These are phyloP conservation scores for Pythium guiyangense DNA, from an alignment of 352 stramenopile species.

Conservation along the genomic window DNA sequence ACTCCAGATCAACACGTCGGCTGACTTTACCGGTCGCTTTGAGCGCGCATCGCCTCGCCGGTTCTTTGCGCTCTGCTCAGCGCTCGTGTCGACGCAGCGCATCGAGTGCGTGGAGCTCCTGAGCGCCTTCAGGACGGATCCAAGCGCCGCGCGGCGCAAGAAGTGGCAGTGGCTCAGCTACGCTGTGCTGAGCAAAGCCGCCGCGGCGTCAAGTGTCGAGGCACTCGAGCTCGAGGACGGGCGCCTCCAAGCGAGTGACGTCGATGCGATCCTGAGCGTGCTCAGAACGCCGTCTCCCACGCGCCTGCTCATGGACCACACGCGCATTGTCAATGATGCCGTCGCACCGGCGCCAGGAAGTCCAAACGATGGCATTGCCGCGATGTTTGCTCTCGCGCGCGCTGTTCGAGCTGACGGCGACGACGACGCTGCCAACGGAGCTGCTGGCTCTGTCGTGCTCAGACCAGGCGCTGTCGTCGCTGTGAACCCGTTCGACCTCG, in stretches of 20 bases:
- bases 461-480: neutral
- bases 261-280: slow-evolving; percentile 2
- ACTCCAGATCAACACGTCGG: neutral
- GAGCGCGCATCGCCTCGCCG: neutral
- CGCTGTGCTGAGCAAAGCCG: neutral
- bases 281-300: neutral
- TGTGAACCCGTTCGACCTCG: neutral
- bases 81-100: neutral
- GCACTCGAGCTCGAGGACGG: slow-evolving; percentile 1
- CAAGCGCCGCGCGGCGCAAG: neutral
- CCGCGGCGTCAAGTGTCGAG: neutral
- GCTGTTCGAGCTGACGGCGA: neutral
- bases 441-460: neutral
- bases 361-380: no score
- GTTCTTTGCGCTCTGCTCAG: neutral
- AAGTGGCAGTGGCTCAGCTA: slow-evolving; percentile 6
- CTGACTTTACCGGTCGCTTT: neutral
- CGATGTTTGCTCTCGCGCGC: neutral
- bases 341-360: no score
- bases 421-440: neutral
- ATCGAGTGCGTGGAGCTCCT: neutral
- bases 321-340: neutral
- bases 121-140: neutral
- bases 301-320: neutral
- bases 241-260: neutral